Conservation (phyloP, 2,329 filamentous ascomycete genomes). For the Zalaria obscura region DNA sequence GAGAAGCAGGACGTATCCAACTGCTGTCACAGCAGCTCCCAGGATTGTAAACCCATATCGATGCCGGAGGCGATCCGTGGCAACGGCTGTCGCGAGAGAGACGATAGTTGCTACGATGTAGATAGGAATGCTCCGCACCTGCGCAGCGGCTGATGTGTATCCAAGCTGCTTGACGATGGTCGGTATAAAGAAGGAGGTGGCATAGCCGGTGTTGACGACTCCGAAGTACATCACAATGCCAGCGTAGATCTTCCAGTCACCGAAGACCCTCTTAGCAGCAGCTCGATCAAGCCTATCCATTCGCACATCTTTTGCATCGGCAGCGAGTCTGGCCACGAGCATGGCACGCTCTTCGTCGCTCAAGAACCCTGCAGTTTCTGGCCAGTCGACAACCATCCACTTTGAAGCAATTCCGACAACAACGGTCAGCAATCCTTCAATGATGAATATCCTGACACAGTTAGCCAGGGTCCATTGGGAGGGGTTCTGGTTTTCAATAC, state of each 20-base stretch:
- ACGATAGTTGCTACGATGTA: slow-evolving; percentile 25
- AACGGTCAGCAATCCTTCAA: slow-evolving; percentile 16
- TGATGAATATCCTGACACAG: slow-evolving; percentile 12
- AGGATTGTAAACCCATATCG: slow-evolving; percentile 41
- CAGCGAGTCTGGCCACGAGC: slow-evolving; percentile 25
- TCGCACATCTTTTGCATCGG: slow-evolving; percentile 24
- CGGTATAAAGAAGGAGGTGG: slow-evolving; percentile 26
- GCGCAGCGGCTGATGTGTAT: slow-evolving; percentile 24
- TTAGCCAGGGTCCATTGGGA: neutral
- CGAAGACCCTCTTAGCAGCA: slow-evolving; percentile 31
- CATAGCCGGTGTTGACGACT: slow-evolving; percentile 33
- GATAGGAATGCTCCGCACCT: slow-evolving; percentile 24
- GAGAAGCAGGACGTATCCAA: slow-evolving; percentile 43
- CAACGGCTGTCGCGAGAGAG: slow-evolving; percentile 27
- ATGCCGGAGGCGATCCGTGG: slow-evolving; percentile 36
- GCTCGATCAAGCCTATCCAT: slow-evolving; percentile 41
- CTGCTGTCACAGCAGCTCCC: slow-evolving; percentile 34
- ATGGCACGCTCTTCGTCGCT: slow-evolving; percentile 28
- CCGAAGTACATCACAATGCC: slow-evolving; percentile 19
- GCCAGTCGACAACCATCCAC: slow-evolving; percentile 27
- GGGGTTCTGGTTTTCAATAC: slow-evolving; percentile 5
- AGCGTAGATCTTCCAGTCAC: slow-evolving; percentile 33
- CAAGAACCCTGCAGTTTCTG: slow-evolving; percentile 31
- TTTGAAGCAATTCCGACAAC: slow-evolving; percentile 10
- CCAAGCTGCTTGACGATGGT: slow-evolving; percentile 27